A percentile compares a stretch with the other conserved stretches of the same genome.
These are phyloP conservation scores for Xerocomellus intermedius DNA, from an alignment of 768 basidiomycete species.

Conservation along the genomic window DNA sequence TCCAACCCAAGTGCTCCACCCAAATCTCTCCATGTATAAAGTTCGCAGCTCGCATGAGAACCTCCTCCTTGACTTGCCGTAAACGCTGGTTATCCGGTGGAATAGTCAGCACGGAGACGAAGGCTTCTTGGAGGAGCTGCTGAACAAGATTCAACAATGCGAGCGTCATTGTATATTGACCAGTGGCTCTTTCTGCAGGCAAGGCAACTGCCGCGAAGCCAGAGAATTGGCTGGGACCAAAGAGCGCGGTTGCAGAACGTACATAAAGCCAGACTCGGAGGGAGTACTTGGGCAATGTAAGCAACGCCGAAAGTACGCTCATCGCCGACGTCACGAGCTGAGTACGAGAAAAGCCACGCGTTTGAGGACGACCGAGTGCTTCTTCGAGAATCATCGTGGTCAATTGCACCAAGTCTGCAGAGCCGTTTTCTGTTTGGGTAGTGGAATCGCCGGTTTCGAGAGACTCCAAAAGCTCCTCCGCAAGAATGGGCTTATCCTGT, in stretches of 20 bases:
- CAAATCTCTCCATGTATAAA: constrained; percentile 89
- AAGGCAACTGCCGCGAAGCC: constrained; percentile 67
- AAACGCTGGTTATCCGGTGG: constrained; percentile 57
- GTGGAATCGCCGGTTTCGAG: constrained; percentile 43
- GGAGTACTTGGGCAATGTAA: constrained; percentile 73
- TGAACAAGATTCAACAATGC: constrained; percentile 75
- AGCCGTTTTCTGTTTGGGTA: constrained; percentile 49
- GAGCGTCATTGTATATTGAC: constrained; percentile 80
- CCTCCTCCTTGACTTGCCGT: constrained; percentile 79
- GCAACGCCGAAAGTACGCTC: constrained; percentile 74
- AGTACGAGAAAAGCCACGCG: constrained; percentile 47
- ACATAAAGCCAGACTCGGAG: constrained; percentile 87
- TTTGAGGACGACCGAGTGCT: constrained; percentile 54
- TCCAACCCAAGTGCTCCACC: constrained; percentile 85
- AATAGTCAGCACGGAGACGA: constrained; percentile 46
- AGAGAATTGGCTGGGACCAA: constrained; percentile 56
- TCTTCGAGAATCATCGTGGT: constrained; percentile 82
- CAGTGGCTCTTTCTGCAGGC: constrained; percentile 65
- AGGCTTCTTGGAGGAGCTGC: constrained; percentile 72
- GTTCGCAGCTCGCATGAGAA: constrained; percentile 69
- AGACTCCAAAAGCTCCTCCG: constrained; percentile 62
- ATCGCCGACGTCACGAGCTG: constrained; percentile 77
- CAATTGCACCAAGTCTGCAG: constrained; percentile 75
- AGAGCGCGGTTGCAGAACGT: constrained; percentile 73
- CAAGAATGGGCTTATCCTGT: constrained; percentile 63